phyloP scores from a whole-genome alignment of 2,329 filamentous ascomycete genomes.

The Niveomyces coronatus region DNA sequence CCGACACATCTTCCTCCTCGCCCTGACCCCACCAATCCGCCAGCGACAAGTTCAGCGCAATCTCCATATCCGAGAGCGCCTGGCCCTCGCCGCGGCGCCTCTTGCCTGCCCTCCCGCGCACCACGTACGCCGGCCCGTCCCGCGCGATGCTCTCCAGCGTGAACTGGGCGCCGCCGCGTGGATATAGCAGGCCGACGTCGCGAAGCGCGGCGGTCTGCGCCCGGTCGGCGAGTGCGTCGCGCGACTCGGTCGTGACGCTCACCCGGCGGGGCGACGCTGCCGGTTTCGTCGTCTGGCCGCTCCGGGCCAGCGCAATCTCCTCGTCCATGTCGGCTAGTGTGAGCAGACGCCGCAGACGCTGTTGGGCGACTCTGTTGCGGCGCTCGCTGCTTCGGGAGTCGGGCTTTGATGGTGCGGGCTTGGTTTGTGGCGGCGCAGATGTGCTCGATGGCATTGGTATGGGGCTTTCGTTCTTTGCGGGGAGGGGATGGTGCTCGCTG shows the following conservation, averaged over 20 bases:
- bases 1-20: conserved; percentile 3
- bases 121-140: conserved; percentile 2
- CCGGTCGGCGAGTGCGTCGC: background rate
- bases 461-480: too few relatives aligned
- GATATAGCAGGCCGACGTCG: conserved; percentile 1
- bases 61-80: background rate
- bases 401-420: too few relatives aligned
- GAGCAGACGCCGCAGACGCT: too few relatives aligned
- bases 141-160: conserved; percentile 5
- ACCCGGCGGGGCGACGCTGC: background rate
- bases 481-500: too few relatives aligned
- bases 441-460: too few relatives aligned
- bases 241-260: background rate
- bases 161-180: background rate
- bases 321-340: conserved; percentile 2
- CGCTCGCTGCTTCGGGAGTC: too few relatives aligned
- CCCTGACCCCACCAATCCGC: conserved; percentile 1
- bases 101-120: background rate
- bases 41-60: background rate
- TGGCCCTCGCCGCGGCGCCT: background rate
- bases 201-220: background rate
- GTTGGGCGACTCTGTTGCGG: too few relatives aligned
- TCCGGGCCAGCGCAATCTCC: conserved; percentile 4
- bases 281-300: background rate
- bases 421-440: too few relatives aligned